phyloP scores from a whole-genome alignment of 169 alveolate genomes.

The Plasmodium reichenowi region DNA sequence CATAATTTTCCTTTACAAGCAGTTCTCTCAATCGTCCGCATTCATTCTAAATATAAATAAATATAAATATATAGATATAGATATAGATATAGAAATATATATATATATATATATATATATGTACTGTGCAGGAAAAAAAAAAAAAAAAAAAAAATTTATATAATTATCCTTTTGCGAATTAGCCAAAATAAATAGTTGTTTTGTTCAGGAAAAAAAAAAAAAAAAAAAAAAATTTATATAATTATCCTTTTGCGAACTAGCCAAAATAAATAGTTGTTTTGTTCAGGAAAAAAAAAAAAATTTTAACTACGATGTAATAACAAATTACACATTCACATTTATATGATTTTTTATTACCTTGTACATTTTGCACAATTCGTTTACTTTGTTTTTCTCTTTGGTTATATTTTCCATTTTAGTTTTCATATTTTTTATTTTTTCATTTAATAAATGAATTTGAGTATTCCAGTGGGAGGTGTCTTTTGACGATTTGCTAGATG shows the following conservation, averaged over 20 bases:
- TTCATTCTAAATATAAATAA: constrained; percentile 25
- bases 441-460: constrained; percentile 4
- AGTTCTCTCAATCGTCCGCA: constrained; percentile 49
- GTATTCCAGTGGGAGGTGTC: neutral
- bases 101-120: neutral
- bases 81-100: neutral
- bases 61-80: neutral
- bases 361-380: constrained; percentile 34
- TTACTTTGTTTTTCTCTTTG: constrained; percentile 15
- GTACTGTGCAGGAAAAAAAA: too few species aligned
- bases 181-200: too few species aligned
- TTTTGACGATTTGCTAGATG: constrained; percentile 28
- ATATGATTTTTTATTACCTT: constrained; percentile 9
- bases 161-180: neutral
- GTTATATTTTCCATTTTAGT: neutral
- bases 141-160: too few species aligned
- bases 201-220: too few species aligned
- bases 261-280: too few species aligned
- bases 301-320: neutral
- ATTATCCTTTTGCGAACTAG: too few species aligned
- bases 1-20: constrained; percentile 4
- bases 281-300: too few species aligned
- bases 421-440: constrained; percentile 9
- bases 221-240: neutral
- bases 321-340: neutral